Conservation (phyloP, 192 early-diverging fungal species). For the Coemansia sp. region DNA sequence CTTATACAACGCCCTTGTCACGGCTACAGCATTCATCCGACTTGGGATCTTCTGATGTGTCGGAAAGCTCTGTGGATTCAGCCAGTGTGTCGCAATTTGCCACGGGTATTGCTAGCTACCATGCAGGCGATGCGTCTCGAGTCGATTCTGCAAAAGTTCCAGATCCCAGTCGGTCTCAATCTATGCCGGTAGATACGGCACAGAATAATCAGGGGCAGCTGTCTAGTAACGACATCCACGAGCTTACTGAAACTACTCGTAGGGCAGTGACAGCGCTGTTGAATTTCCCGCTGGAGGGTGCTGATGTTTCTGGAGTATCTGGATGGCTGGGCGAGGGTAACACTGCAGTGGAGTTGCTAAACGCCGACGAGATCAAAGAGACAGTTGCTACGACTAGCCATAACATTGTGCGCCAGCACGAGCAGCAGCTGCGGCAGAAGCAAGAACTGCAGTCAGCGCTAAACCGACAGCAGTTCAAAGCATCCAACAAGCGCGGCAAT, state of each 20-base stretch:
- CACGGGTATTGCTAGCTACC: not conserved
- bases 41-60: slow-evolving; percentile 31
- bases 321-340: slow-evolving; percentile 49
- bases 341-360: slow-evolving; percentile 44
- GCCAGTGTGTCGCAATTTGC: slow-evolving; percentile 29
- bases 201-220: slow-evolving; percentile 3
- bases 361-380: slow-evolving; percentile 39
- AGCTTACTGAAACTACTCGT: slow-evolving; percentile 38
- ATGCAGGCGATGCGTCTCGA: not conserved
- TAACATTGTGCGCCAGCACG: slow-evolving; percentile 42
- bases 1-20: slow-evolving; percentile 6
- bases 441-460: slow-evolving; percentile 23
- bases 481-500: too few relatives aligned
- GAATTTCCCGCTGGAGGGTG: slow-evolving; percentile 45
- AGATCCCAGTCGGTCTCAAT: not conserved
- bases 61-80: slow-evolving; percentile 14
- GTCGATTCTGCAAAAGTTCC: not conserved
- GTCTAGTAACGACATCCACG: slow-evolving; percentile 38
- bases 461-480: slow-evolving; percentile 4
- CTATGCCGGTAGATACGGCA: not conserved
- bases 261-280: slow-evolving; percentile 38
- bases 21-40: slow-evolving; percentile 15
- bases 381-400: slow-evolving; percentile 47
- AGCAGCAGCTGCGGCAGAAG: slow-evolving; percentile 40
- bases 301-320: slow-evolving; percentile 41